A percentile compares a stretch with the other conserved stretches of the same genome.
Evolutionary conservation across 257 asterid species (phyloP).

Genomic region (Echites panduratus): DNA sequence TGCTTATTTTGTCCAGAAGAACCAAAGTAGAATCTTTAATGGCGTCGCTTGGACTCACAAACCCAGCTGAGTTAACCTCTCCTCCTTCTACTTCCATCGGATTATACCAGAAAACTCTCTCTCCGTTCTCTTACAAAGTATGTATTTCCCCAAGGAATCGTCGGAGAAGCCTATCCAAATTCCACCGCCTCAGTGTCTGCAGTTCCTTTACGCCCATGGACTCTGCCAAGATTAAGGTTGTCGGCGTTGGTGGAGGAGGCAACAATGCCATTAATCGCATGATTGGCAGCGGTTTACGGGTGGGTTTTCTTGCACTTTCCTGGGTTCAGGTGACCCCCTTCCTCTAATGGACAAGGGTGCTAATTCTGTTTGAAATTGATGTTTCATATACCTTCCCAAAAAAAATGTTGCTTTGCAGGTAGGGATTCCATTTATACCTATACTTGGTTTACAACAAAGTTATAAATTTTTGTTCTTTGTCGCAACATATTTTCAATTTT

Average conservation of each 20-base stretch:
- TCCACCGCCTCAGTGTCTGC: constrained; percentile 37
- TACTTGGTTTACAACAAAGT: background rate
- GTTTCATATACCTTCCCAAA: background rate
- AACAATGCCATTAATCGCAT: constrained; percentile 97
- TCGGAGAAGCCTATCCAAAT: constrained; percentile 33
- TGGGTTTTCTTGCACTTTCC: constrained; percentile 18
- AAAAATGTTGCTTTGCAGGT: too few relatives aligned
- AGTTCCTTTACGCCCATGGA: constrained; percentile 58
- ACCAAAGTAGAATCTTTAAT: constrained; percentile 15
- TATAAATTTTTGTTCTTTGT: background rate
- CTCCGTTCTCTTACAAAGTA: constrained; percentile 34
- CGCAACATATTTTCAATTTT: background rate
- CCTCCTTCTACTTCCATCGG: constrained; percentile 40
- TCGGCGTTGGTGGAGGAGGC: constrained; percentile 98
- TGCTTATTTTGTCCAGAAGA: background rate
- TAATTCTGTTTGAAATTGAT: background rate
- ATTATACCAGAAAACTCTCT: constrained; percentile 11
- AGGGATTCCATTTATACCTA: background rate
- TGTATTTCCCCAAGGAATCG: constrained; percentile 39
- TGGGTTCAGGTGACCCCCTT: background rate
- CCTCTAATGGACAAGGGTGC: background rate
- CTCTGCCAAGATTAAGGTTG: constrained; percentile 87
- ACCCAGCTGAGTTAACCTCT: constrained; percentile 49
- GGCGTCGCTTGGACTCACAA: constrained; percentile 49
- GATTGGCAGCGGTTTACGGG: constrained; percentile 95